Evolutionary conservation across 2,329 filamentous ascomycete species (phyloP).

Genomic region (Ilyonectria destructans): DNA sequence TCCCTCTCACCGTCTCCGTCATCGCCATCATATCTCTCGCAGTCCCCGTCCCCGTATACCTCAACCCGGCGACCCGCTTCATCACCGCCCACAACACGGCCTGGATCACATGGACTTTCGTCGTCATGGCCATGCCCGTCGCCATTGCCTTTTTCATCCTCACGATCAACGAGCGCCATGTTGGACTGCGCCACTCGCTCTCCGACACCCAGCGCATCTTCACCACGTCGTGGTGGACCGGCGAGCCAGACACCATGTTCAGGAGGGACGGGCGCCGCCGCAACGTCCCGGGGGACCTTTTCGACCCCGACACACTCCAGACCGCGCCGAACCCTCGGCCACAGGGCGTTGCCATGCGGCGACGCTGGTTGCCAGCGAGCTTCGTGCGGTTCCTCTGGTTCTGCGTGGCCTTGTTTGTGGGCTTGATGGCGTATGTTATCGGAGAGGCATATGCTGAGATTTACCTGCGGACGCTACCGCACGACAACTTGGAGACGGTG

Average conservation of each 20-base stretch:
- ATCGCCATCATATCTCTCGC: constrained; percentile 75
- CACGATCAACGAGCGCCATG: constrained; percentile 75
- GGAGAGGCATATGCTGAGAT: constrained; percentile 81
- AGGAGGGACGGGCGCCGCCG: constrained; percentile 61
- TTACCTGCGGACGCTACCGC: constrained; percentile 77
- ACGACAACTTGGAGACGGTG: constrained; percentile 77
- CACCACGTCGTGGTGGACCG: constrained; percentile 77
- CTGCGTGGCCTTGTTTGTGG: constrained; percentile 74
- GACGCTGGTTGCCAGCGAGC: constrained; percentile 75
- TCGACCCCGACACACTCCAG: constrained; percentile 57
- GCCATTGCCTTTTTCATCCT: constrained; percentile 76
- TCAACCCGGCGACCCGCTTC: constrained; percentile 67
- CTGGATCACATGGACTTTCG: constrained; percentile 80
- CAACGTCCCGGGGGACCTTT: constrained; percentile 55
- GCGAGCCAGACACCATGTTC: constrained; percentile 67
- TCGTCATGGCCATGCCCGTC: constrained; percentile 80
- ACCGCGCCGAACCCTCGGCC: constrained; percentile 46
- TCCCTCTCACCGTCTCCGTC: constrained; percentile 74
- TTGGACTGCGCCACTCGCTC: constrained; percentile 72
- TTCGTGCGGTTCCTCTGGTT: constrained; percentile 82
- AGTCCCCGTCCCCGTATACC: constrained; percentile 74
- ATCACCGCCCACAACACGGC: constrained; percentile 76
- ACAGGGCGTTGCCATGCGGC: constrained; percentile 60
- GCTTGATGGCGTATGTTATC: constrained; percentile 76
- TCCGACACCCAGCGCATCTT: constrained; percentile 80